Conservation (phyloP, 768 basidiomycete genomes). For the Auricularia sp. region DNA sequence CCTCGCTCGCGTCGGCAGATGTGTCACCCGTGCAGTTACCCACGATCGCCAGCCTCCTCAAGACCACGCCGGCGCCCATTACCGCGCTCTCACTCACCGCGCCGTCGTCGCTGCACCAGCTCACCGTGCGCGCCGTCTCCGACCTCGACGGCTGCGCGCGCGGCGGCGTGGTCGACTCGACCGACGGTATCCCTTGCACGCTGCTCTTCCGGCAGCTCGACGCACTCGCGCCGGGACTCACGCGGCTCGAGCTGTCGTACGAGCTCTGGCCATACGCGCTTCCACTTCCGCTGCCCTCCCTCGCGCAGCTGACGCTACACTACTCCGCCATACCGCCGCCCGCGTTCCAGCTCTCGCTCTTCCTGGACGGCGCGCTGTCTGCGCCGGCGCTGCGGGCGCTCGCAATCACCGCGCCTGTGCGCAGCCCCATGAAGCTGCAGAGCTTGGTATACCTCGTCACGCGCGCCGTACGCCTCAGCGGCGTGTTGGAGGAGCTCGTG, state of each 20-base stretch:
- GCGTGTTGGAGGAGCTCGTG: not conserved
- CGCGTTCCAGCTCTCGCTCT: not conserved
- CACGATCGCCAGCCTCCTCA: not conserved
- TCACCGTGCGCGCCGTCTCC: not conserved
- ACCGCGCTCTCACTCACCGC: not conserved
- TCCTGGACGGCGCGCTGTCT: not conserved
- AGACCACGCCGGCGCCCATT: not conserved
- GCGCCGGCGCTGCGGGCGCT: not conserved
- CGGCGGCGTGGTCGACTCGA: not conserved
- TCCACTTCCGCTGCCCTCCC: not conserved
- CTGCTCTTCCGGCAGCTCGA: not conserved
- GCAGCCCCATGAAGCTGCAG: not conserved
- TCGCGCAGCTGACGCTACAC: not conserved
- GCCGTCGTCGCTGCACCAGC: not conserved
- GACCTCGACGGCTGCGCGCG: not conserved
- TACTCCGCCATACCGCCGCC: not conserved
- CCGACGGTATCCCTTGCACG: not conserved
- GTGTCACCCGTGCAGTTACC: not conserved
- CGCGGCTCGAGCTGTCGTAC: not conserved
- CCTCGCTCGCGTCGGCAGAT: not conserved
- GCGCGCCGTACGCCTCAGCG: not conserved
- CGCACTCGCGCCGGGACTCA: not conserved
- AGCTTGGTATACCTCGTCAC: not conserved
- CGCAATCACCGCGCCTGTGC: not conserved
- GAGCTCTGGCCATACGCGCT: not conserved